A percentile compares a stretch with the other conserved stretches of the same genome.
Evolutionary conservation across 352 stramenopile genomes (phyloP).

Genomic region (Pythium phragmiticola): DNA sequence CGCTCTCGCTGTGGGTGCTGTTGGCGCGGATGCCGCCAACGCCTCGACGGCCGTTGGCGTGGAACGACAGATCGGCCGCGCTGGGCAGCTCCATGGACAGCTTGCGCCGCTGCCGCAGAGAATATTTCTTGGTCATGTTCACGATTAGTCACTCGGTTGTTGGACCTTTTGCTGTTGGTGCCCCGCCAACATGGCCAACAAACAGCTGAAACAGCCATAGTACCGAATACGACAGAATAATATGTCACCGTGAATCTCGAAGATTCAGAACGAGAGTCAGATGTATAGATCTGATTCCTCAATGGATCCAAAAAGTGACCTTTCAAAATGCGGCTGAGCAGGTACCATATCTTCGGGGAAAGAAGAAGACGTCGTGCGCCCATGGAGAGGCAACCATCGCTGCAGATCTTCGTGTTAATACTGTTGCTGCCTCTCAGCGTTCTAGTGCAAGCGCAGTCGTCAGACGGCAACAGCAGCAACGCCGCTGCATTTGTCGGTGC

Average conservation of each 20-base stretch:
- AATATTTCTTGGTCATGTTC: conserved; percentile 26
- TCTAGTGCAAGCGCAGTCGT: background rate
- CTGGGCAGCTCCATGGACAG: conserved; percentile 20
- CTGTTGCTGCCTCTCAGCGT: background rate
- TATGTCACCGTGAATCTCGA: background rate
- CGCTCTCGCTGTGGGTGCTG: background rate
- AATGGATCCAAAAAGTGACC: background rate
- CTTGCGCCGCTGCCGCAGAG: conserved; percentile 28
- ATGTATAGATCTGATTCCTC: background rate
- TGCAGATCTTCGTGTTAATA: background rate
- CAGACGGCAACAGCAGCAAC: background rate
- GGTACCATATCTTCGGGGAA: background rate
- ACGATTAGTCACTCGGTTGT: background rate
- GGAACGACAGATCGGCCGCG: conserved; percentile 10
- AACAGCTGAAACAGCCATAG: background rate
- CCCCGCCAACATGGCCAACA: too few relatives aligned
- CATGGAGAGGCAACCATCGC: background rate
- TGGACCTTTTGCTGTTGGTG: background rate
- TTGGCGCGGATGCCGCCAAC: background rate
- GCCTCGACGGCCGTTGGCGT: conserved; percentile 8
- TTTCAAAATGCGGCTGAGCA: background rate
- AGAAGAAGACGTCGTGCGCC: background rate
- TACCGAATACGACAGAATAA: background rate
- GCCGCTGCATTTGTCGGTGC: background rate
- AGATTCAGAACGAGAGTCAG: conserved; percentile 2